Conservation (phyloP, 2,329 filamentous ascomycete genomes). For the Phaeomoniella chlamydospora region DNA sequence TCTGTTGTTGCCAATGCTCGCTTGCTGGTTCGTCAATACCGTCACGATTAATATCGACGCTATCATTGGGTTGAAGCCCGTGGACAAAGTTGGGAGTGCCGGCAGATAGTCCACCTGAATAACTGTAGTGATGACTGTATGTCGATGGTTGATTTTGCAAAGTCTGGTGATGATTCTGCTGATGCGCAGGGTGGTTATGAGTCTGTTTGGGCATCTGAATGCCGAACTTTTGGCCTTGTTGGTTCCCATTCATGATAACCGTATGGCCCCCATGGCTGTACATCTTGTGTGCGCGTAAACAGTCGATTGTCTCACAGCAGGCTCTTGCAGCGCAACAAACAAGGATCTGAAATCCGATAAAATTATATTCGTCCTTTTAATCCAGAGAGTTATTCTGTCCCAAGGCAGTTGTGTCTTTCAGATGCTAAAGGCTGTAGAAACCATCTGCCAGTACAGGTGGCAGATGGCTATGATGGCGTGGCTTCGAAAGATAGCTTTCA, state of each 20-base stretch:
- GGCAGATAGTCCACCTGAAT: constrained; percentile 28
- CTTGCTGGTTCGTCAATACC: constrained; percentile 43
- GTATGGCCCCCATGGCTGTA: constrained; percentile 31
- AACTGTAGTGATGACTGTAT: constrained; percentile 34
- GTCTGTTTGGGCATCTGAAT: constrained; percentile 34
- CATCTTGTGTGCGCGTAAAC: constrained; percentile 30
- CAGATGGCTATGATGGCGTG: too few species aligned
- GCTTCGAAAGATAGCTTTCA: too few species aligned
- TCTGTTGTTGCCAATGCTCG: constrained; percentile 76
- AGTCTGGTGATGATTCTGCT: constrained; percentile 24
- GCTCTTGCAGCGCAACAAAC: constrained; percentile 10
- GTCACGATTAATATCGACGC: constrained; percentile 37
- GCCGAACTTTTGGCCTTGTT: constrained; percentile 31
- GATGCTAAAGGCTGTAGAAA: too few species aligned
- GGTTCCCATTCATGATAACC: constrained; percentile 34
- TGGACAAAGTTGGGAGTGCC: constrained; percentile 43
- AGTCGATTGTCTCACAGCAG: too few species aligned
- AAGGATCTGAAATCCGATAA: too few species aligned
- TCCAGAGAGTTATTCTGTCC: too few species aligned
- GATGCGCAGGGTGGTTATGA: constrained; percentile 28
- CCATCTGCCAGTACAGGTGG: neutral
- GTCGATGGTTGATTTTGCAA: constrained; percentile 19
- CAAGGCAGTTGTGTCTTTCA: too few species aligned
- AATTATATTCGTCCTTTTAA: too few species aligned
- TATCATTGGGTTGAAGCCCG: constrained; percentile 45